These are phyloP conservation scores for Trematosphaeria pertusa DNA, from an alignment of 2,329 filamentous ascomycete species.

Conservation along the genomic window DNA sequence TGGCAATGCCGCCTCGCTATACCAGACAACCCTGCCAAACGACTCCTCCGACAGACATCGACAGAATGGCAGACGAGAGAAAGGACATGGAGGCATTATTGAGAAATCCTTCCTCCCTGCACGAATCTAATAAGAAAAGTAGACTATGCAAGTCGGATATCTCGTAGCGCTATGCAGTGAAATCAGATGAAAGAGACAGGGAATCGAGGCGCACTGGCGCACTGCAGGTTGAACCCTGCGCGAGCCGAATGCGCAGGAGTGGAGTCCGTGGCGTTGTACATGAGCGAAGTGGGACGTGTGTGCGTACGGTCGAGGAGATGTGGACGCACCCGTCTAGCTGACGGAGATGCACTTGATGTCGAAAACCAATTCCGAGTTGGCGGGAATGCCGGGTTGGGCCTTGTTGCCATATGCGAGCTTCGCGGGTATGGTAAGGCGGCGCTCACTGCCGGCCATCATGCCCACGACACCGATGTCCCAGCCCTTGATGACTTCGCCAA, in stretches of 20 bases:
- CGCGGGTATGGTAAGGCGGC: slow-evolving; percentile 87
- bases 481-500: slow-evolving; percentile 96
- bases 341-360: slow-evolving; percentile 67
- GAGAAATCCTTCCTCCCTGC: slow-evolving; percentile 53
- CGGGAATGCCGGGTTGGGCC: slow-evolving; percentile 81
- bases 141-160: slow-evolving; percentile 53
- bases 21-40: slow-evolving; percentile 31
- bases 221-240: slow-evolving; percentile 24
- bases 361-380: slow-evolving; percentile 90
- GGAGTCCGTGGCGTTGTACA: slow-evolving; percentile 35
- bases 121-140: slow-evolving; percentile 35
- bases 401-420: slow-evolving; percentile 89
- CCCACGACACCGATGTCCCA: slow-evolving; percentile 95
- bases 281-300: slow-evolving; percentile 29
- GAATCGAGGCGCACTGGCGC: slow-evolving; percentile 24
- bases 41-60: slow-evolving; percentile 14
- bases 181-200: slow-evolving; percentile 26
- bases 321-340: slow-evolving; percentile 42
- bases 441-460: slow-evolving; percentile 93
- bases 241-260: slow-evolving; percentile 36
- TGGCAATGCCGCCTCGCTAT: slow-evolving; percentile 43
- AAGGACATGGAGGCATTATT: slow-evolving; percentile 13
- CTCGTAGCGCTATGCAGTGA: slow-evolving; percentile 46
- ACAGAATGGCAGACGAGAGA: slow-evolving; percentile 2
- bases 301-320: slow-evolving; percentile 17